Conservation (phyloP, 2,329 filamentous ascomycete species). For the Fusarium longipes region DNA sequence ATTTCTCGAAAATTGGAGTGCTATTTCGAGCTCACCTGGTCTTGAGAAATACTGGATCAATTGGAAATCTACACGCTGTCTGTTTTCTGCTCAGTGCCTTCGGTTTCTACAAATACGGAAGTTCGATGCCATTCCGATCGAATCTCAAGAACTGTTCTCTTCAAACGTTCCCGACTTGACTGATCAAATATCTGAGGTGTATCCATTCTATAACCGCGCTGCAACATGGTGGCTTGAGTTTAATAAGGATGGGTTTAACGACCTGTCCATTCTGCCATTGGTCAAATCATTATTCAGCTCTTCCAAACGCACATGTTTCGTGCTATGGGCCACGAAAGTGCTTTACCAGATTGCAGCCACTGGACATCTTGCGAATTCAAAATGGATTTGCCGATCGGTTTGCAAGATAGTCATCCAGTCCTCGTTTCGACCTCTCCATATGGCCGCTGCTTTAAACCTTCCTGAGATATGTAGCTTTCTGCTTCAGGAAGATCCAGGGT, state of each 20-base stretch:
- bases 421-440: conserved; percentile 3
- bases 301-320: neutral
- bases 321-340: conserved; percentile 6
- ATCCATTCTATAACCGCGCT: conserved; percentile 18
- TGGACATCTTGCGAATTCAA: too few relatives aligned
- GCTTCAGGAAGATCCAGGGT: rapidly evolving
- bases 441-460: conserved; percentile 20
- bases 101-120: conserved; percentile 21
- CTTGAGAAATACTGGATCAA: conserved; percentile 1
- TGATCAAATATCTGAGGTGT: rapidly evolving
- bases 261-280: rapidly evolving
- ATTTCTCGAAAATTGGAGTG: conserved; percentile 4
- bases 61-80: rapidly evolving
- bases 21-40: rapidly evolving
- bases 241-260: neutral
- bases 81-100: conserved; percentile 8
- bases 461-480: conserved; percentile 17
- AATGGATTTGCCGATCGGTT: too few relatives aligned
- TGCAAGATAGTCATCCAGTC: rapidly evolving
- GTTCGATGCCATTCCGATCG: neutral
- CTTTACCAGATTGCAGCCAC: neutral
- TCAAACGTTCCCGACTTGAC: neutral
- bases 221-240: neutral
- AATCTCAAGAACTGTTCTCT: neutral
- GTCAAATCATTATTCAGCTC: conserved; percentile 3